phyloP scores from a whole-genome alignment of 805 yeast genomes.

The Schwanniomyces sp. region DNA sequence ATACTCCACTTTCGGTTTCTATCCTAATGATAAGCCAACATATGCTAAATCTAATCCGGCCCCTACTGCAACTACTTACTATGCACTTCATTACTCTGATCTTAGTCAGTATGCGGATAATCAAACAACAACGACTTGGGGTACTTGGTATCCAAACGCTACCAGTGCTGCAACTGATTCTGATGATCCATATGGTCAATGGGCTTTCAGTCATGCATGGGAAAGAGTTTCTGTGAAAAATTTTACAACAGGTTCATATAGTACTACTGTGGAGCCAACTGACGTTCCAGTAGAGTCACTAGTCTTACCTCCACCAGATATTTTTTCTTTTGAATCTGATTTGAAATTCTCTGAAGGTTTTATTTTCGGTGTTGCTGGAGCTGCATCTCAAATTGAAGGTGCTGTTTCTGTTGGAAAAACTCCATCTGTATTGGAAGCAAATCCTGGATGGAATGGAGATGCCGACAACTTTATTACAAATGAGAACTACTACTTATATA shows the following conservation, averaged over 20 bases:
- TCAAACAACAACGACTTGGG: conserved; percentile 16
- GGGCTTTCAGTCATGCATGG: conserved; percentile 18
- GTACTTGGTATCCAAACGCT: conserved; percentile 13
- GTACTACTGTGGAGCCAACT: conserved; percentile 16
- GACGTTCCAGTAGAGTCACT: conserved; percentile 13
- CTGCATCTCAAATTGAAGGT: conserved; percentile 37
- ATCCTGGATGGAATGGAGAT: conserved; percentile 8
- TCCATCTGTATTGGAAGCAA: conserved; percentile 27
- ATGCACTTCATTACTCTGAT: conserved; percentile 7
- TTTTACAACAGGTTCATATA: conserved; percentile 13
- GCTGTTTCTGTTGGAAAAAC: conserved; percentile 31
- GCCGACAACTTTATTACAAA: conserved; percentile 22
- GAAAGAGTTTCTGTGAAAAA: conserved; percentile 8
- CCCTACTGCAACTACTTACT: conserved; percentile 4
- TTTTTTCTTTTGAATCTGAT: conserved; percentile 10
- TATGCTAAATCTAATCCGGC: conserved; percentile 2
- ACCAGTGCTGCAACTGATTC: conserved; percentile 12
- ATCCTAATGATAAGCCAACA: not conserved
- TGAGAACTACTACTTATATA: conserved; percentile 31
- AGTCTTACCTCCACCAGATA: conserved; percentile 15
- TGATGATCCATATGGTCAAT: conserved; percentile 19
- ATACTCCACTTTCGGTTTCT: no score
- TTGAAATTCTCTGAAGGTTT: conserved; percentile 15
- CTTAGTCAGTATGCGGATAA: not conserved
- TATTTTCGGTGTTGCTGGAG: conserved; percentile 29